phyloP scores from a whole-genome alignment of 768 basidiomycete genomes.

The Termitomyces sp. region DNA sequence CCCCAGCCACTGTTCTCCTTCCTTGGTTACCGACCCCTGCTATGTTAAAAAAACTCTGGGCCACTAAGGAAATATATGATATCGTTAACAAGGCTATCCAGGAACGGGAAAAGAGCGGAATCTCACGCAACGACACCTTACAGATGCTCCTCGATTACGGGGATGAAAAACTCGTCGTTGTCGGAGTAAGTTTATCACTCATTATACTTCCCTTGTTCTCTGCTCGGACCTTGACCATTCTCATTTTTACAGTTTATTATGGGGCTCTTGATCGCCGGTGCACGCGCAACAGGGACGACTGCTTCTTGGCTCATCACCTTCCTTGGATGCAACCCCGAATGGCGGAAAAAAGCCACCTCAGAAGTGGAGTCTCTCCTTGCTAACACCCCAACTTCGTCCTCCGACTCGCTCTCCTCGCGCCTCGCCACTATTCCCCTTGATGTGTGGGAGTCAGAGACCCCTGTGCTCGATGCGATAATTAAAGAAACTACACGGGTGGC shows the following conservation, averaged over 20 bases:
- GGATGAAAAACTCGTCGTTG: slow-evolving; percentile 62
- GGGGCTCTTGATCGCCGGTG: slow-evolving; percentile 77
- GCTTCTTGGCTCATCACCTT: slow-evolving; percentile 76
- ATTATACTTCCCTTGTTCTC: background rate
- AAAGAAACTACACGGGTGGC: slow-evolving; percentile 74
- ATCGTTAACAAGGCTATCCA: slow-evolving; percentile 56
- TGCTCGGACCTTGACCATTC: background rate
- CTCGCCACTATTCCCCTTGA: slow-evolving; percentile 60
- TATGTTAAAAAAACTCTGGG: slow-evolving; percentile 63
- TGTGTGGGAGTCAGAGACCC: slow-evolving; percentile 66
- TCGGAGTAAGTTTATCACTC: slow-evolving; percentile 47
- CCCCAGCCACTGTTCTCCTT: slow-evolving; percentile 64
- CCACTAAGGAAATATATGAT: slow-evolving; percentile 73
- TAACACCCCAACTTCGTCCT: slow-evolving; percentile 21
- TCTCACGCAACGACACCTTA: slow-evolving; percentile 57
- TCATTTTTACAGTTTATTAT: slow-evolving; percentile 58
- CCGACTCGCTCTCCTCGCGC: slow-evolving; percentile 32
- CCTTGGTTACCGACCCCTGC: slow-evolving; percentile 76
- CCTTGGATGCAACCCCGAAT: slow-evolving; percentile 61
- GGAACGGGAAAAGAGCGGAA: slow-evolving; percentile 50
- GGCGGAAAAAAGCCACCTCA: slow-evolving; percentile 52
- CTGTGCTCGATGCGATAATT: slow-evolving; percentile 67
- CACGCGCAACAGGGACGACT: slow-evolving; percentile 73
- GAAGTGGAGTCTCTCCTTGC: slow-evolving; percentile 57
- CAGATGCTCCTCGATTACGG: slow-evolving; percentile 69